Base-by-base conservation (phyloP, 1,139 yeast species). In the Saccharomyces hybrid region DNA sequence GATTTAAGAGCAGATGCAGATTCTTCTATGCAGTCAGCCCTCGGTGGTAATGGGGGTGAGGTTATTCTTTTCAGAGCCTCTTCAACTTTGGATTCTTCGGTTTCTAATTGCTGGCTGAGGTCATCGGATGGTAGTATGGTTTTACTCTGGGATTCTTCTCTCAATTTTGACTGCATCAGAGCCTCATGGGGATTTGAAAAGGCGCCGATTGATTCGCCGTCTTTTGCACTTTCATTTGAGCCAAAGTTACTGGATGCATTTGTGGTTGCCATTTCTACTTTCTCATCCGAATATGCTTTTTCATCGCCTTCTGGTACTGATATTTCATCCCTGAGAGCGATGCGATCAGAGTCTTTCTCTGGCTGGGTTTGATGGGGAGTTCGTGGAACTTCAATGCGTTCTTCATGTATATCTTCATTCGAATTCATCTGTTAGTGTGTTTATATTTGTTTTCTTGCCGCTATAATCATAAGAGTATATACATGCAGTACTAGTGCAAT, bases 71-170 rank as follows among this genome's bases (percentile, higher is more conserved):
- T 51, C 2, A 46, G 38, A 5, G 53, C 51, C 27, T 49, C 32
- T 28, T 55, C 52, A 16, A 56, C 54, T 34, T 52, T 50, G 32
- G 26, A 25, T 14, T 26, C 48, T 26, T 41, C 50, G 26, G 23
- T 41, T 19, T 53, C 47, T 51, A 48, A 42, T 49, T 48, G 47
- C 32, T 23, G 48, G 16, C 31, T 31, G 16, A 48, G 31, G 13
- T 31, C 26, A n/a, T 46, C 47, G 14, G 14, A n/a, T 19, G 19
- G 23, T 9, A 91, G 66, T 88, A 86, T 49, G 84, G 88, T 96
- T 97, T 89, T 5, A 19, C 9, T 16, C 41, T 34, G 41, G 3
- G 41, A 19, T 5, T 34, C 19, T 8, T n/a, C 25, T 19, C 9
- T n/a, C 25, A 9, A 6, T 38, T 19, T 26, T 19, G 44, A 19